These are phyloP conservation scores for Circinella minor DNA, from an alignment of 371 early-diverging fungal genomes.

Conservation along the genomic window DNA sequence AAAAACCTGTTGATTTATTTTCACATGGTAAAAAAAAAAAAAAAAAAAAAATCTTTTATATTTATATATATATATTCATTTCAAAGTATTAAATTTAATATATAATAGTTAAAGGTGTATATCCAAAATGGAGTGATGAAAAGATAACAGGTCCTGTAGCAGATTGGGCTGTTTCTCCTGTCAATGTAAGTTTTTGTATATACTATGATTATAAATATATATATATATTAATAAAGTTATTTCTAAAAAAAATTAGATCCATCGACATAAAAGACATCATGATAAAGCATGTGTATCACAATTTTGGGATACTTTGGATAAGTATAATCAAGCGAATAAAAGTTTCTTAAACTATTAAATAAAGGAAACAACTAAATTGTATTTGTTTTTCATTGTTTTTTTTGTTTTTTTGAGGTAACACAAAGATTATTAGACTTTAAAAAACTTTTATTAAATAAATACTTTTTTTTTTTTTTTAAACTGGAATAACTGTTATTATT, in stretches of 20 bases:
- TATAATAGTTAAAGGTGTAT: constrained; percentile 72
- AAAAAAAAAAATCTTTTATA: background rate
- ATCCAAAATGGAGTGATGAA: constrained; percentile 81
- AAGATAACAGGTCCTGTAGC: constrained; percentile 57
- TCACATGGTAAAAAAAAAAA: constrained; percentile 74
- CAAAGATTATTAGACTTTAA: too few species aligned
- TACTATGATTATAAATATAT: background rate
- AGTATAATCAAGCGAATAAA: constrained; percentile 60
- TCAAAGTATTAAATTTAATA: background rate
- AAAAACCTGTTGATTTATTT: constrained; percentile 82
- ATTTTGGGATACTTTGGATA: constrained; percentile 80
- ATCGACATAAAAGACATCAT: constrained; percentile 74
- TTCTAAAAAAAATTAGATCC: too few species aligned
- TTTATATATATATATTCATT: background rate
- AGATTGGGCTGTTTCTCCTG: constrained; percentile 76
- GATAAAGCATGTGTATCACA: constrained; percentile 76
- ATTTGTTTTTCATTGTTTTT: too few species aligned
- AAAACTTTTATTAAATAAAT: too few species aligned
- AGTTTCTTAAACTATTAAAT: constrained; percentile 3
- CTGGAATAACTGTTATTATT: too few species aligned
- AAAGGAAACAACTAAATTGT: too few species aligned
- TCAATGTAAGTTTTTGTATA: constrained; percentile 55
- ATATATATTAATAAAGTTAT: too few species aligned
- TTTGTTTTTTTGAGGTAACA: too few species aligned
- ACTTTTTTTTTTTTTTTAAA: too few species aligned